These are phyloP conservation scores for Endogone sp. DNA, from an alignment of 192 early-diverging fungal species.

Conservation along the genomic window DNA sequence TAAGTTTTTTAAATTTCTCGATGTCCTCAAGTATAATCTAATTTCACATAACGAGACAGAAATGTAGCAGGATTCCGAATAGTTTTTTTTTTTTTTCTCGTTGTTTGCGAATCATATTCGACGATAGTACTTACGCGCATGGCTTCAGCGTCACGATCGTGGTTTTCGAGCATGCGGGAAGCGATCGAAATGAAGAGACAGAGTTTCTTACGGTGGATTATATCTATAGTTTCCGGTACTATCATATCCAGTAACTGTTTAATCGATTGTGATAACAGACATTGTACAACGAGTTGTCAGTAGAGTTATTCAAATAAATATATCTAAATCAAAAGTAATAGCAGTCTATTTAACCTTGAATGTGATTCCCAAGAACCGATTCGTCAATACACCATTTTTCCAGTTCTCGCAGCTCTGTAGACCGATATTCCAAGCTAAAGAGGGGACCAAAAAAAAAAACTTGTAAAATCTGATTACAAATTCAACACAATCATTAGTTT, in stretches of 20 bases:
- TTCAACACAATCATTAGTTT: not conserved
- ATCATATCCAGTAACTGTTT: constrained; percentile 8
- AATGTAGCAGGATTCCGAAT: not conserved
- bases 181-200: constrained; percentile 14
- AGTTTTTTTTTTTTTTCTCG: not conserved
- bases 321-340: too few species aligned
- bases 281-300: constrained; percentile 1
- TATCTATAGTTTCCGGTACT: constrained; percentile 12
- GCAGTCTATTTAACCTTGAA: constrained; percentile 10
- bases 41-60: too few species aligned
- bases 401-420: constrained; percentile 12
- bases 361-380: constrained; percentile 11
- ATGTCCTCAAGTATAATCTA: not conserved
- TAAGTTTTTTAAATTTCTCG: not conserved
- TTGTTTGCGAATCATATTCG: not conserved
- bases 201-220: constrained; percentile 8
- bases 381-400: constrained; percentile 7
- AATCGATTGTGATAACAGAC: not conserved
- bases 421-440: constrained; percentile 20
- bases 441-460: not conserved
- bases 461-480: not conserved
- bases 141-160: not conserved
- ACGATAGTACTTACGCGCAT: not conserved
- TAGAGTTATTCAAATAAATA: too few species aligned
- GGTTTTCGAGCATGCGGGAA: not conserved